Base-by-base conservation (phyloP, 2,329 filamentous ascomycete species). In the Lojkania enalia region DNA sequence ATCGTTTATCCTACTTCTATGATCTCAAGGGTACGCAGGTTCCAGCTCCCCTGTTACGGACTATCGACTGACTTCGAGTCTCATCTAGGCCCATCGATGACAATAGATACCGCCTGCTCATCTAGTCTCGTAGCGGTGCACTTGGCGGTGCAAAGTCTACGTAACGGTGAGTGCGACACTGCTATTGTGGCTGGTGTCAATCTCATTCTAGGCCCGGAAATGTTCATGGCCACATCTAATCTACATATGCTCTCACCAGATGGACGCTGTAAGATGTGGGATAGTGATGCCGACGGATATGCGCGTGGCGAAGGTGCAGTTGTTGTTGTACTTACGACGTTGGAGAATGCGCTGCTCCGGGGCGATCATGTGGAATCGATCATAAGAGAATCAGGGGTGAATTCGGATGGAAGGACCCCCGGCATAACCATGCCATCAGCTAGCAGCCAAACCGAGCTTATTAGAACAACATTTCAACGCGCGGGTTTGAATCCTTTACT, bases 231-330 rank as follows among this genome's bases (percentile, higher is more conserved):
- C 1, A 55, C 62, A 25, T 55, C 41, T 39, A 63, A 60, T 5
- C 47, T 69, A 18, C 45, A 57, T 1, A 66, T 70, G 60, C 51
- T 71, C 5, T 67, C 59, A 2, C 61, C 64, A 2, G 52, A 56
- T 6, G 60, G 64, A 12, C 32, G 48, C 0, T 52, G 32, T 5
- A 30, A 35, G 2, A 70, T 67, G 60, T 73, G 63, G 61, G 62
- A 64, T 12, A 62, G 56, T 0, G 39, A 57, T 2, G 79, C 76
- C 0, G 63, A 79, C 49, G 79, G 77, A 5, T 79, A 72, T 58
- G 77, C 69, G 19, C 71, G 79, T 0, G 78, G 76, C 7, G 81
- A 84, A 40, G 80, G 79, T 0, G 60, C 80, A 9, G 73, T 73
- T 0, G 63, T 68, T 0, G 50, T 84, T 0, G 60, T 83, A 0